phyloP scores from a whole-genome alignment of 192 early-diverging fungal species.

The Glomus cerebriforme region DNA sequence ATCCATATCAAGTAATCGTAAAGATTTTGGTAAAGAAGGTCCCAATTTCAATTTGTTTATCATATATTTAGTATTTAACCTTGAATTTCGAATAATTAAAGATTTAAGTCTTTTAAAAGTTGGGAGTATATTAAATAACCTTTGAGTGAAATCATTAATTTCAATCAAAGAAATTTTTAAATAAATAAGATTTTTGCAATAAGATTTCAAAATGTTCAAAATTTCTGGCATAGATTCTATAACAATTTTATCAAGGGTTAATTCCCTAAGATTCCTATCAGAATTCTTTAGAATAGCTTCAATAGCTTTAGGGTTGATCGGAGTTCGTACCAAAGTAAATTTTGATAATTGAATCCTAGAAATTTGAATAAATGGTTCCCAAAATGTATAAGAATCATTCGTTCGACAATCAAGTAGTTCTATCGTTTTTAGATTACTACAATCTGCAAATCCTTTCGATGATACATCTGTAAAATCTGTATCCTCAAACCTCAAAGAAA shows the following conservation, averaged over 20 bases:
- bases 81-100: background rate
- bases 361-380: background rate
- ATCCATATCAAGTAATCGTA: background rate
- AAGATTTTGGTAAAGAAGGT: background rate
- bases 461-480: background rate
- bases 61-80: background rate
- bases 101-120: background rate
- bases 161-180: background rate
- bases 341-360: background rate
- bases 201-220: background rate
- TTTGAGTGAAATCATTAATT: background rate
- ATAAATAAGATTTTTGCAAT: background rate
- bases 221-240: background rate
- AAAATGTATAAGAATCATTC: background rate
- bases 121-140: background rate
- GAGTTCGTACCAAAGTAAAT: background rate
- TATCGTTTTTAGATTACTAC: background rate
- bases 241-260: background rate
- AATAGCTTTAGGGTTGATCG: background rate
- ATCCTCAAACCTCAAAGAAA: background rate
- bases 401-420: constrained; percentile 1
- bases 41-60: background rate
- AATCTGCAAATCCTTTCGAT: background rate
- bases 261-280: background rate
- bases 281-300: background rate